These are phyloP conservation scores for Ceratobasidium sp. DNA, from an alignment of 1,284 basidiomycete species.

Conservation along the genomic window DNA sequence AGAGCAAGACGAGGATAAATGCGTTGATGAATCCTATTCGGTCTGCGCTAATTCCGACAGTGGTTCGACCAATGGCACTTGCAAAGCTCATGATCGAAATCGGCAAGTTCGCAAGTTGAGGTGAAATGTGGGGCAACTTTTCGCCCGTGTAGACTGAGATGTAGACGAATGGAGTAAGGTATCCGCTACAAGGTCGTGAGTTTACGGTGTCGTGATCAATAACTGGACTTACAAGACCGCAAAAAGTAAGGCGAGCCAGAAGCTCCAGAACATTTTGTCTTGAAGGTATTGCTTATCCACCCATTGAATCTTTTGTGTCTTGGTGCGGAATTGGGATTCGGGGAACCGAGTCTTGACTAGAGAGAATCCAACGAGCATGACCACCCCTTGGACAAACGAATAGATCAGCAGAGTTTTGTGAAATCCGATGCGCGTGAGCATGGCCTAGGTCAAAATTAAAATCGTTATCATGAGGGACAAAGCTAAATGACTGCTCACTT, in stretches of 20 bases:
- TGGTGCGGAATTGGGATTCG: not conserved
- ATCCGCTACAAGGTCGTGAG: conserved; percentile 10
- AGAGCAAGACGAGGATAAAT: conserved; percentile 42
- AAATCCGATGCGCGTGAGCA: conserved; percentile 43
- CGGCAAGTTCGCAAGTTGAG: conserved; percentile 42
- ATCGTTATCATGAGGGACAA: not conserved
- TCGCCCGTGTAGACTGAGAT: conserved; percentile 44
- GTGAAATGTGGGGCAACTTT: conserved; percentile 38
- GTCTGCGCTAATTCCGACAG: conserved; percentile 43
- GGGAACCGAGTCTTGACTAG: conserved; percentile 42
- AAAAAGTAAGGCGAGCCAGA: conserved; percentile 19
- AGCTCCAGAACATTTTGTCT: conserved; percentile 36
- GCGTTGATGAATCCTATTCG: conserved; percentile 44
- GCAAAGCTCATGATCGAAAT: conserved; percentile 43
- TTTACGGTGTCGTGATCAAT: not conserved
- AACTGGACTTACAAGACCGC: conserved; percentile 34
- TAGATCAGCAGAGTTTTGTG: conserved; percentile 44
- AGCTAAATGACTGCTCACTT: not conserved
- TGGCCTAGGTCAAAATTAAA: conserved; percentile 8
- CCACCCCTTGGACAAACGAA: conserved; percentile 40
- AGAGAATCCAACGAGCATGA: conserved; percentile 39
- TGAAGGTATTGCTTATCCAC: conserved; percentile 27
- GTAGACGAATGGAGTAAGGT: conserved; percentile 43
- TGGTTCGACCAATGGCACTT: conserved; percentile 42
- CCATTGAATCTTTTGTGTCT: conserved; percentile 43